A percentile compares a stretch with the other conserved stretches of the same genome.
phyloP scores from a whole-genome alignment of 305 asterid genomes.

The Fraxinus sp. region DNA sequence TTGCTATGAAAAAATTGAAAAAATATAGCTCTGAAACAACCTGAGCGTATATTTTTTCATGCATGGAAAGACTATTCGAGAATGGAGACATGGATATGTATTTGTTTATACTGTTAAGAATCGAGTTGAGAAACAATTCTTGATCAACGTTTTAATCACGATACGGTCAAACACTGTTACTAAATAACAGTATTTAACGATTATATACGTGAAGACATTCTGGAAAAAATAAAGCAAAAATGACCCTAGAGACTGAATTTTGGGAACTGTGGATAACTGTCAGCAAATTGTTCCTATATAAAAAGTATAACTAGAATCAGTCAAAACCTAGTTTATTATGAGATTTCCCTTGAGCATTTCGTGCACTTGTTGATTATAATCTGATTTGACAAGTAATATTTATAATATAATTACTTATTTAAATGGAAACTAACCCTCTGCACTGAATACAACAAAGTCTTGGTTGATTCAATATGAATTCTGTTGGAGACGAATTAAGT shows the following conservation, averaged over 20 bases:
- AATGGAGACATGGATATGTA: background rate
- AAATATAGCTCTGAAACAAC: background rate
- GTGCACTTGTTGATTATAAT: slow-evolving; percentile 34
- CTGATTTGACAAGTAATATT: slow-evolving; percentile 26
- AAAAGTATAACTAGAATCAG: slow-evolving; percentile 12
- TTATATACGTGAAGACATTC: background rate
- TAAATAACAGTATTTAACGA: background rate
- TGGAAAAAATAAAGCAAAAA: slow-evolving; percentile 3
- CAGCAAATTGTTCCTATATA: background rate
- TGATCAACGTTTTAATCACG: background rate
- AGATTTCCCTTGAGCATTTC: slow-evolving; percentile 26
- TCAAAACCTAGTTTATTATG: slow-evolving; percentile 44
- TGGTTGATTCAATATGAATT: background rate
- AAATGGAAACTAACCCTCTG: slow-evolving; percentile 20
- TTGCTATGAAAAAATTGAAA: background rate
- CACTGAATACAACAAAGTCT: slow-evolving; percentile 45
- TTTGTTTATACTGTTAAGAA: background rate
- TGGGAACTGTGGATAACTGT: slow-evolving; percentile 14
- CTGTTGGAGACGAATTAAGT: background rate
- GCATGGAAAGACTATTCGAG: background rate
- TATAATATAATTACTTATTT: background rate
- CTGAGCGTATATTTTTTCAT: background rate
- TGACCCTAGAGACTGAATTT: slow-evolving; percentile 7
- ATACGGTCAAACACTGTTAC: slow-evolving; percentile 4
- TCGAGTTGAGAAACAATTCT: background rate